Evolutionary conservation across 176 grass and related monocot genomes (phyloP).

Genomic region (Eleusine indica): DNA sequence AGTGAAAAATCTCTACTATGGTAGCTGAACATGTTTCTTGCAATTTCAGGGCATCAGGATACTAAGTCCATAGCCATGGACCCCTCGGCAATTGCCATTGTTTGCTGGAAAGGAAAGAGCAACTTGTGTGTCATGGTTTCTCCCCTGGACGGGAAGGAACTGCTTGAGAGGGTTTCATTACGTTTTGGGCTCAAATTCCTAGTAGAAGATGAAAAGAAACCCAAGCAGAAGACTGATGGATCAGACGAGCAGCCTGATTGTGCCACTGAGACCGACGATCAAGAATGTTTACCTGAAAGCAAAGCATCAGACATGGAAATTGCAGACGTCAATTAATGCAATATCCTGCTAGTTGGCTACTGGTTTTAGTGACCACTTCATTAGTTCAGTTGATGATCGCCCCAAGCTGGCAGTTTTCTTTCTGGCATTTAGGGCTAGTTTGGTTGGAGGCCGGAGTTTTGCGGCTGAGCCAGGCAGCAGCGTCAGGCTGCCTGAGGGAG

Average conservation of each 20-base stretch:
- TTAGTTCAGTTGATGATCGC: neutral
- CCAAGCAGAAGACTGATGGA: conserved; percentile 23
- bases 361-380: neutral
- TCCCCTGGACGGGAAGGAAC: conserved; percentile 75
- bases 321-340: conserved; percentile 16
- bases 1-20: neutral
- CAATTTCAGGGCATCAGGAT: conserved; percentile 52
- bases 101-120: conserved; percentile 99
- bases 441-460: too few relatives aligned
- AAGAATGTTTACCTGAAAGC: conserved; percentile 31
- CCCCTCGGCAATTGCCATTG: conserved; percentile 64
- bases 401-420: neutral
- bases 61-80: conserved; percentile 54
- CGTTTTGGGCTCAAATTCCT: conserved; percentile 51
- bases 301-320: conserved; percentile 39
- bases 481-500: too few relatives aligned
- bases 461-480: too few relatives aligned
- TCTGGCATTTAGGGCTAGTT: neutral
- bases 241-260: conserved; percentile 21
- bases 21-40: neutral
- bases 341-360: neutral
- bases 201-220: conserved; percentile 25
- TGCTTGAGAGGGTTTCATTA: conserved; percentile 75
- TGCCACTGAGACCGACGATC: neutral
- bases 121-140: conserved; percentile 90